Percentiles rank a stretch among this genome's conserved stretches.
These are phyloP conservation scores for Phlebiopsis gigantea DNA, from an alignment of 768 basidiomycete species.

Conservation along the genomic window DNA sequence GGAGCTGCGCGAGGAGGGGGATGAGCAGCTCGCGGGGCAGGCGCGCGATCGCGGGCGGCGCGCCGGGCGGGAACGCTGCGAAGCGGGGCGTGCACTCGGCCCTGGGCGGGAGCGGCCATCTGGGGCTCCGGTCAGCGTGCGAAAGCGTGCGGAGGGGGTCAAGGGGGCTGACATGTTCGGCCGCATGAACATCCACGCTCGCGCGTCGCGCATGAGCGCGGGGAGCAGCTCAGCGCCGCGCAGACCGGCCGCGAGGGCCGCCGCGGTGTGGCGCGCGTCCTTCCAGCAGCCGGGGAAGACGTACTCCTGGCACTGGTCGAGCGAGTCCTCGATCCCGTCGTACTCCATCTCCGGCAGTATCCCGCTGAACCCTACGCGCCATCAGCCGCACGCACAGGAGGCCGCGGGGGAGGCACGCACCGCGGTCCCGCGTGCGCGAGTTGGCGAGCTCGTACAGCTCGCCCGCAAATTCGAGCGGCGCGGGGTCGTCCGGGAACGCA, in stretches of 20 bases:
- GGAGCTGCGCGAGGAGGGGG: neutral
- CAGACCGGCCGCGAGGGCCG: neutral
- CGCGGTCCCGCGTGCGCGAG: neutral
- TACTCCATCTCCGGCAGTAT: neutral
- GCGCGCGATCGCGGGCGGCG: neutral
- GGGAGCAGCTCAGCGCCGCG: neutral
- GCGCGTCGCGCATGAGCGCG: neutral
- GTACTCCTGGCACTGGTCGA: slow-evolving; percentile 2
- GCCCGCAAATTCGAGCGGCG: neutral
- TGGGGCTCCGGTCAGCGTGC: neutral
- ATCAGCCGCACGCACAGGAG: neutral
- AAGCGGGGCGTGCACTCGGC: neutral
- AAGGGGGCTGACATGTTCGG: neutral
- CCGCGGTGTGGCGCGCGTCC: neutral
- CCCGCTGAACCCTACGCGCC: neutral
- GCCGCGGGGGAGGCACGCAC: neutral
- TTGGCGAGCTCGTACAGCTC: slow-evolving; percentile 5
- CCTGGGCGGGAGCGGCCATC: neutral
- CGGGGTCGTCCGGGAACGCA: neutral
- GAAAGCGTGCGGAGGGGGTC: neutral
- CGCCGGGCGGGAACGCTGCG: neutral
- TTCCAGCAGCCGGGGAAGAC: neutral
- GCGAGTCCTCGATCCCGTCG: neutral
- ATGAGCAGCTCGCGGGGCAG: neutral
- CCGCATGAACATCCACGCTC: slow-evolving; percentile 8